Base-by-base conservation (phyloP, 225 moss, liverwort and hornwort species). In the Pseudisothecium myosuroides region DNA sequence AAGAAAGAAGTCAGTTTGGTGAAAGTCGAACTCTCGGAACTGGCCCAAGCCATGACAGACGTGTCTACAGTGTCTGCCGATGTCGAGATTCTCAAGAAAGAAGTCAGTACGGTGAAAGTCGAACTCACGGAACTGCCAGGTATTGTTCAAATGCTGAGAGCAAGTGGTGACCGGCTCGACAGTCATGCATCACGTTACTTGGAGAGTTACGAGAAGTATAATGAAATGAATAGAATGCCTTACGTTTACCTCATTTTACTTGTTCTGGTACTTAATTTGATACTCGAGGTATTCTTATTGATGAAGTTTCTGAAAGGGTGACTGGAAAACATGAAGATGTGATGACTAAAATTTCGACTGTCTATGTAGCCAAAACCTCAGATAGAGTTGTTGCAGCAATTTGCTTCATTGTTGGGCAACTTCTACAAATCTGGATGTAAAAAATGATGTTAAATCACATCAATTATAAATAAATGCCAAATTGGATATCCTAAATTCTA, bases 21-120 rank as follows among this genome's bases (percentile, higher is more conserved):
- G 66, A 80, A 86, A 72, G 60, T 56, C 39, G 86, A 86, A 28
- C 64, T 88, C 83, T 34, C 76, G 37, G 41, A 76, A 72, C 74
- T 92, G 83, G 65, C 86, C 73, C 92, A 90, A 78, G 58, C 88
- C 24, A 92, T 90, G 65, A 79, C 83, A 74, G 92, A 90, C 65
- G 78, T 90, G 69, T 85, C 88, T 1, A 29, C 83, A 34, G 78
- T 90, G 76, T 71, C 86, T 54, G 65, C 86, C 65, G 83, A 86
- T 34, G 66, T 86, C 43, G 88, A 87, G 72, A 73, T 52, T 65
- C 86, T 90, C 41, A 56, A 87, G 80, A 87, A 86, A 29, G 92
- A 90, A 63, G 73, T 88, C 52, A 80, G 28, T 16, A 71, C 50
- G 71, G 83, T 87, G 66, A 80, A 86, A 72, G 60, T 56, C 47